These are phyloP conservation scores for Blastomyces gilchristii DNA, from an alignment of 2,329 filamentous ascomycete genomes.

Conservation along the genomic window DNA sequence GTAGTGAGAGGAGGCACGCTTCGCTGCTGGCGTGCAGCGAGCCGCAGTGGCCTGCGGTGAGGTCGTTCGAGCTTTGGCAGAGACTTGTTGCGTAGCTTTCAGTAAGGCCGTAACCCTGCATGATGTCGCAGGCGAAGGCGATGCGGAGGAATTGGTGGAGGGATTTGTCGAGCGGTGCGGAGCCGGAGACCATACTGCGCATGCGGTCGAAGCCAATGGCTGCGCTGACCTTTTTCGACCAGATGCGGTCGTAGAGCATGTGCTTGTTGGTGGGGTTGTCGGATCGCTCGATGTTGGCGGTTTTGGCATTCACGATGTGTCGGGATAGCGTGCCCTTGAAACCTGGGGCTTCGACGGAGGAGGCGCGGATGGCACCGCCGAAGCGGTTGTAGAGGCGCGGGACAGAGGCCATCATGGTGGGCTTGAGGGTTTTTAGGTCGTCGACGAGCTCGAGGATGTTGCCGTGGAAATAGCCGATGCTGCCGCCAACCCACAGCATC, in stretches of 20 bases:
- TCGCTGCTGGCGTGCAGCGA: conserved; percentile 58
- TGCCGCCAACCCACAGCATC: conserved; percentile 58
- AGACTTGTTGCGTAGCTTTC: conserved; percentile 76
- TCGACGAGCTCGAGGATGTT: conserved; percentile 79
- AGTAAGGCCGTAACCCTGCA: conserved; percentile 87
- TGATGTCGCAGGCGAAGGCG: conserved; percentile 65
- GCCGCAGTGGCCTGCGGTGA: conserved; percentile 71
- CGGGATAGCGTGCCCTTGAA: conserved; percentile 72
- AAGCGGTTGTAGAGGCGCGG: conserved; percentile 89
- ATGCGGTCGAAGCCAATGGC: conserved; percentile 69
- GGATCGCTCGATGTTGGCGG: conserved; percentile 60
- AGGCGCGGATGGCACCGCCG: conserved; percentile 66
- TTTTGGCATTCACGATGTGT: conserved; percentile 69
- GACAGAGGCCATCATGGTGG: conserved; percentile 76
- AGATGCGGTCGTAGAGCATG: conserved; percentile 55
- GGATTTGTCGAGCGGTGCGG: conserved; percentile 77
- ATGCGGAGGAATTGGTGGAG: conserved; percentile 83
- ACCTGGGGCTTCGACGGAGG: conserved; percentile 68
- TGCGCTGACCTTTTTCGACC: conserved; percentile 76
- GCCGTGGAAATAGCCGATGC: conserved; percentile 88
- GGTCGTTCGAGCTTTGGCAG: conserved; percentile 60
- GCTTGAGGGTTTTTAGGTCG: conserved; percentile 77
- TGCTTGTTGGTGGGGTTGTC: conserved; percentile 58
- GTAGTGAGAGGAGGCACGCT: conserved; percentile 72
- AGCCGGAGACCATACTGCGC: conserved; percentile 70